Base-by-base conservation (phyloP, 495 filamentous ascomycete genomes). In the Clavariopsis aquatica region DNA sequence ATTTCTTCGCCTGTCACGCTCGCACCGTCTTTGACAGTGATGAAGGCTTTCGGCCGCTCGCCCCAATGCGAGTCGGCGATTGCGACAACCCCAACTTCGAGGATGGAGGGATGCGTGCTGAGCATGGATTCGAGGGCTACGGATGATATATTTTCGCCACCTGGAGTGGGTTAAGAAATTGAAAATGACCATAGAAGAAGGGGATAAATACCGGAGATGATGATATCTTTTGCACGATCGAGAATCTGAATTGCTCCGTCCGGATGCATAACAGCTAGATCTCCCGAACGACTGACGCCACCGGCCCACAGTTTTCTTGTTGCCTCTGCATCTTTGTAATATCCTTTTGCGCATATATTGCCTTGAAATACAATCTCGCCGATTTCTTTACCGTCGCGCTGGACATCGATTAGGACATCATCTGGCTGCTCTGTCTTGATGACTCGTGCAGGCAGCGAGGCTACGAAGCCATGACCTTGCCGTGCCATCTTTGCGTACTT, bases 131-230 rank as follows among this genome's bases (percentile, higher is more conserved):
- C 94, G 6, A 98, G 84, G 0, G 93, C 91, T 10, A 98, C 88
- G 1, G 90, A 94, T 10, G 91, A 96, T 57, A 98, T 98, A 72
- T 98, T 98, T 74, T 98, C 94, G 57, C 94, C 94, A 51, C 94
- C 92, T 94, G 57, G 41, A 20, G 36, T 20, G 51, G 19, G 45
- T 9, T 43, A 10, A 17, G 4, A 26, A 15, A n/a, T 52, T 60
- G 28, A 10, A 12, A 36, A n/a, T 47, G 29, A 26, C 29, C 20
- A 28, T 23, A 19, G 53, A 22, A 45, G 24, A 20, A 22, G 31
- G 5, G 53, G 15, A 31, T 34, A 28, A 83, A 57, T 80, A 93
- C 92, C 94, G 65, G 91, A 96, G 63, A 98, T 98, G 53, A 98
- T 98, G 49, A 98, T 97, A 73, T 98, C 94, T 78, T 98, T 98